Conservation (phyloP, 2,329 filamentous ascomycete species). For the Fonsecaea pugnacius region DNA sequence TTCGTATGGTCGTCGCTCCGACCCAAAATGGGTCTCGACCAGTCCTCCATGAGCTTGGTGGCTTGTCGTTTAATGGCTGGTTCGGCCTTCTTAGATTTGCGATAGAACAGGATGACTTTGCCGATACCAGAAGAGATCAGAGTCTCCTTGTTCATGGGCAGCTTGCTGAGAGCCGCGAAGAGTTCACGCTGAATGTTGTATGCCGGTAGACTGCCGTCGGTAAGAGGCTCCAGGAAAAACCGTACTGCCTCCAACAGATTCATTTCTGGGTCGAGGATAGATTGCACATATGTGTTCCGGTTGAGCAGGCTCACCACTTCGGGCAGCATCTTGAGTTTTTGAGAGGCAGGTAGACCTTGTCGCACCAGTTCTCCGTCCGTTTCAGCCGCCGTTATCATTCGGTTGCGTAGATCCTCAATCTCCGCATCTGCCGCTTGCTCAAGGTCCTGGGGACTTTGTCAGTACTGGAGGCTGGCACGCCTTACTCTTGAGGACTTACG, state of each 20-base stretch:
- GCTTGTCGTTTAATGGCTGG: constrained; percentile 89
- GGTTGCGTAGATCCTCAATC: constrained; percentile 81
- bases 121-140: constrained; percentile 90
- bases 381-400: constrained; percentile 89
- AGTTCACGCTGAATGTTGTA: constrained; percentile 98
- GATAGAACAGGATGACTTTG: constrained; percentile 96
- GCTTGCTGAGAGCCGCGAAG: constrained; percentile 75
- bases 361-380: constrained; percentile 82
- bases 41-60: constrained; percentile 88
- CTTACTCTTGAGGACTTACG: constrained; percentile 56
- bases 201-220: constrained; percentile 89
- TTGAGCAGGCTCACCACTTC: constrained; percentile 88
- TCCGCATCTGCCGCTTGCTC: constrained; percentile 89
- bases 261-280: constrained; percentile 89
- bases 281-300: constrained; percentile 78
- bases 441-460: constrained; percentile 66
- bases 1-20: constrained; percentile 95
- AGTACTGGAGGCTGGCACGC: constrained; percentile 26
- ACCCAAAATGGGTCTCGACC: constrained; percentile 92
- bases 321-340: constrained; percentile 92
- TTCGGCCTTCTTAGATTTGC: constrained; percentile 89
- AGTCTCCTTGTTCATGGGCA: constrained; percentile 89
- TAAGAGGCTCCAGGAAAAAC: constrained; percentile 94
- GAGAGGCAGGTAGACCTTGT: constrained; percentile 77
- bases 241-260: constrained; percentile 94